phyloP scores from a whole-genome alignment of 441 rosid species.

The Dalechampia spathulata region DNA sequence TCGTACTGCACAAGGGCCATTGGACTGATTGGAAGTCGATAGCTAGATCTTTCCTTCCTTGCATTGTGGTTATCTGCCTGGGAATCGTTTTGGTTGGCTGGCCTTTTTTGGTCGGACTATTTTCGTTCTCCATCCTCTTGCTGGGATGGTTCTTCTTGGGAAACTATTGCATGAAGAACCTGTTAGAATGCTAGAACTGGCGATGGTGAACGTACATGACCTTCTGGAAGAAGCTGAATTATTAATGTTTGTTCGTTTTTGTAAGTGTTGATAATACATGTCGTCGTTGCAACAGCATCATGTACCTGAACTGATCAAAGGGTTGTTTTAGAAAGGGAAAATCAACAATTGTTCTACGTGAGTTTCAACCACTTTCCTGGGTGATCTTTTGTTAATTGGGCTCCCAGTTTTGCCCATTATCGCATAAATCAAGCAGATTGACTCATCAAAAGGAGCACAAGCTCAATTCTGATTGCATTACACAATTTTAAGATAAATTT shows the following conservation, averaged over 20 bases:
- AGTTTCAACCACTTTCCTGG: neutral
- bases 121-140: conserved; percentile 52
- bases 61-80: conserved; percentile 38
- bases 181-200: conserved; percentile 39
- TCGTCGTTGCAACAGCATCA: neutral
- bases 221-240: conserved; percentile 2
- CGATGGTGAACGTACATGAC: neutral
- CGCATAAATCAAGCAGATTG: no score
- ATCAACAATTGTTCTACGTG: neutral
- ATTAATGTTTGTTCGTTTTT: neutral
- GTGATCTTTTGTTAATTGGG: no score
- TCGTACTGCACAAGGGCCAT: conserved; percentile 51
- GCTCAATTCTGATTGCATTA: no score
- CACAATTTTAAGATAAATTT: no score
- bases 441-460: no score
- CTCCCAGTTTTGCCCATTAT: no score
- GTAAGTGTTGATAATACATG: conserved; percentile 14
- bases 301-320: conserved; percentile 7
- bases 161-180: conserved; percentile 49
- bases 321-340: conserved; percentile 3
- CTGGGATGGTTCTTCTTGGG: conserved; percentile 60
- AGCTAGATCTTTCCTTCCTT: conserved; percentile 66
- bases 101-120: conserved; percentile 71
- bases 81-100: conserved; percentile 67
- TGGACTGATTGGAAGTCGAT: conserved; percentile 55